Base-by-base conservation (phyloP, 179 eudicot species). In the Heliamphora pulchella region DNA sequence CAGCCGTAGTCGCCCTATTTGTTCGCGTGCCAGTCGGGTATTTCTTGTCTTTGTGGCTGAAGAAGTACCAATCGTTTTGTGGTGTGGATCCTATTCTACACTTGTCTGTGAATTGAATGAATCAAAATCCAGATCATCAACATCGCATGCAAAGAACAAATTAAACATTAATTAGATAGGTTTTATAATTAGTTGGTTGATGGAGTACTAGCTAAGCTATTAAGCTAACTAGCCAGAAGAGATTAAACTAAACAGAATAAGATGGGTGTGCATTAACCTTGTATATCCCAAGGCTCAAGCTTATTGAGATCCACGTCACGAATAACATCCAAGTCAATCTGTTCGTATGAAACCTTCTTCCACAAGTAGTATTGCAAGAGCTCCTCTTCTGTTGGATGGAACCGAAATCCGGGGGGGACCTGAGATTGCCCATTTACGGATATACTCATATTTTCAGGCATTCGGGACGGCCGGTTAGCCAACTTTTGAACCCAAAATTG, bases 351-450 rank as follows among this genome's bases (percentile, higher is more conserved):
- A 82, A 90, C 88, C 82, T 91, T 91, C 86, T 91, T 91, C 67
- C 84, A 79, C 71, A 91, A 84, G 76, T 91, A 91, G 78, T 91
- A 90, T 8, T 81, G 91, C 71, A 91, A 77, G 54, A 91, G 91
- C 74, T 91, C 95, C 79, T 91, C 95, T 80, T 91, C 95, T 2
- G 95, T 91, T n/a, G 95, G 95, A 81, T 91, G 94, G 70, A 91
- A 91, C 17, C 94, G 82, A 43, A 91, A 91, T 0, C 94, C 94
- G 0, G 94, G 95, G 10, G 95, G 95, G 62, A 91, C 90, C 81
- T 89, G 87, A 22, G 95, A 91, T 75, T 91, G 79, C 43, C 94
- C 94, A 73, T 91, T 91, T 43, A 91, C 90, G 0, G 89, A 91
- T 78, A 91, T 82, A 76, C 86, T 91, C 91, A 91, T 88, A 39